Evolutionary conservation across 2,329 filamentous ascomycete species (phyloP).

Genomic region (Mycosphaerella arachidis): DNA sequence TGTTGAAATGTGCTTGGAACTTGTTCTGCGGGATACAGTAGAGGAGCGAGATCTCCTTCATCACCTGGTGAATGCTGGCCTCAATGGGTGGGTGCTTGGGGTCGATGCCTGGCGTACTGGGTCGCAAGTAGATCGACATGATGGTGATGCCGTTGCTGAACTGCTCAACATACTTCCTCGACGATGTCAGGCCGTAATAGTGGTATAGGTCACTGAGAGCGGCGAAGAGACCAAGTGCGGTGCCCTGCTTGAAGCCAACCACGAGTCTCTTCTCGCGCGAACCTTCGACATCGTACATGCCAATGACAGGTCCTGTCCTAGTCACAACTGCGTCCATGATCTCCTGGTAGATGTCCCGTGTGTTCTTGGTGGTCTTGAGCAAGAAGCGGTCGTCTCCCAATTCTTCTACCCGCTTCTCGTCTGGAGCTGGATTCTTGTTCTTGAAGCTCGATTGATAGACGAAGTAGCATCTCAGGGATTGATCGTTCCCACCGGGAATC

Average conservation of each 20-base stretch:
- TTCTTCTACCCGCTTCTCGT: constrained; percentile 83
- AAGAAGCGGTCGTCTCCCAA: constrained; percentile 92
- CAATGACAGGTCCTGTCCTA: constrained; percentile 89
- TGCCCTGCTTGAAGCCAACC: constrained; percentile 88
- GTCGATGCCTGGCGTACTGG: constrained; percentile 57
- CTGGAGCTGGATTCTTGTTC: constrained; percentile 64
- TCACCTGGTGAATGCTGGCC: constrained; percentile 95
- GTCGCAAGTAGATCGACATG: constrained; percentile 86
- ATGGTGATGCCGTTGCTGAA: constrained; percentile 98
- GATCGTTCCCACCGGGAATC: constrained; percentile 66
- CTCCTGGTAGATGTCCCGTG: constrained; percentile 90
- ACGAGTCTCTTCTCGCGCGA: constrained; percentile 90
- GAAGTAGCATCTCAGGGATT: constrained; percentile 94
- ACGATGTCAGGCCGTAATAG: constrained; percentile 95
- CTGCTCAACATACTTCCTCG: constrained; percentile 94
- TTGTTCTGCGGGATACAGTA: constrained; percentile 98
- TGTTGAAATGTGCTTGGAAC: constrained; percentile 84
- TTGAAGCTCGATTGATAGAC: constrained; percentile 95
- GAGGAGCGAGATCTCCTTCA: constrained; percentile 93
- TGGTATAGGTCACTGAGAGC: constrained; percentile 94
- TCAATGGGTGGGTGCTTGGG: constrained; percentile 72
- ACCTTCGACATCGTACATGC: constrained; percentile 93
- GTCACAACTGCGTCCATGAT: constrained; percentile 81
- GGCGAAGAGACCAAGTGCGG: constrained; percentile 89
- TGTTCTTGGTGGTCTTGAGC: constrained; percentile 93